A percentile compares a stretch with the other conserved stretches of the same genome.
Evolutionary conservation across 1,139 yeast genomes (phyloP).

Genomic region (Lodderomyces parapsilosis): DNA sequence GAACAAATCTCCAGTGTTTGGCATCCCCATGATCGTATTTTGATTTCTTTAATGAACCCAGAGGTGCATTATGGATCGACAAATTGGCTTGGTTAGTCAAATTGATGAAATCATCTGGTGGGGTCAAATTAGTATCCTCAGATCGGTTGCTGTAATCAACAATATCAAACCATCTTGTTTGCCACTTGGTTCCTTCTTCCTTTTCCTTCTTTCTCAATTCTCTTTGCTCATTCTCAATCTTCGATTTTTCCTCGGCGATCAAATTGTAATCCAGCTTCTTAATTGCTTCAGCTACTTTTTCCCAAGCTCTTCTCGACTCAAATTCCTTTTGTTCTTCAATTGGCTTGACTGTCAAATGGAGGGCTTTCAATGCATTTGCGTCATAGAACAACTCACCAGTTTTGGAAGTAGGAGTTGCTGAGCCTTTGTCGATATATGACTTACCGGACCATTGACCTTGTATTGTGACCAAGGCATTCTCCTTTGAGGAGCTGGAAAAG

Average conservation of each 20-base stretch:
- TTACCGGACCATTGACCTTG: conserved; percentile 91
- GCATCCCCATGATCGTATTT: conserved; percentile 50
- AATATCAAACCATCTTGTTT: conserved; percentile 73
- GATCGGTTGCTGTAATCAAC: conserved; percentile 38
- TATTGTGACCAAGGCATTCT: conserved; percentile 71
- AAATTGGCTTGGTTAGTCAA: conserved; percentile 56
- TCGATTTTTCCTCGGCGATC: conserved; percentile 71
- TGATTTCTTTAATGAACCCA: conserved; percentile 57
- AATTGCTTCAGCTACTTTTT: conserved; percentile 84
- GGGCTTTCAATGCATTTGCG: conserved; percentile 52
- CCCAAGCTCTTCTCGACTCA: conserved; percentile 87
- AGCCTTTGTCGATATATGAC: conserved; percentile 51
- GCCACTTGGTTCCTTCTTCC: conserved; percentile 63
- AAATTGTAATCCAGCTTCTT: conserved; percentile 67
- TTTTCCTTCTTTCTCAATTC: conserved; percentile 71
- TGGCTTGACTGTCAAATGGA: conserved; percentile 70
- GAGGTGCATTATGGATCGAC: conserved; percentile 63
- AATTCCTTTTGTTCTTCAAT: conserved; percentile 70
- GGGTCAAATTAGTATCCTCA: conserved; percentile 16
- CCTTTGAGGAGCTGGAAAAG: conserved; percentile 49
- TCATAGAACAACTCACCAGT: conserved; percentile 66
- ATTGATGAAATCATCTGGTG: conserved; percentile 45
- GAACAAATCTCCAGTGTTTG: conserved; percentile 68
- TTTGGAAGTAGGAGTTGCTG: conserved; percentile 35
- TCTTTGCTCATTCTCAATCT: conserved; percentile 81